Conservation (phyloP, 257 asterid species). For the Fraxinus pennsylvanica region DNA sequence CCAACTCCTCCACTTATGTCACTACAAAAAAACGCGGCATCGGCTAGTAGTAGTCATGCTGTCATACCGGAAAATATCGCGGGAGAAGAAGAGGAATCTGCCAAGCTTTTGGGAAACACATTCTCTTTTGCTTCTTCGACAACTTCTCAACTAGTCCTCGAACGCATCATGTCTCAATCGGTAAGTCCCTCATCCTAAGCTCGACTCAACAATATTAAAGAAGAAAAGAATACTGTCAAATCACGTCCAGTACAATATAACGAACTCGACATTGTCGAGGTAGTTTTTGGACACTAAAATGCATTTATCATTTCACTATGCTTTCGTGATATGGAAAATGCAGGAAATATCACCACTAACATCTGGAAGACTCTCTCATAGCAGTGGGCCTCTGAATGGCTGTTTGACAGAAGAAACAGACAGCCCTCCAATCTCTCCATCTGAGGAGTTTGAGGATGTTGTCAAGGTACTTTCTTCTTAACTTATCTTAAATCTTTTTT, state of each 20-base stretch:
- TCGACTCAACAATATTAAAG: neutral
- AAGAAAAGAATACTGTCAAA: neutral
- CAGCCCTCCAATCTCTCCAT: constrained; percentile 87
- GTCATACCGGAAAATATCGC: constrained; percentile 52
- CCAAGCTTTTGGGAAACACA: constrained; percentile 78
- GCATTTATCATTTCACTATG: too few species aligned
- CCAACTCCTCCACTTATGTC: constrained; percentile 36
- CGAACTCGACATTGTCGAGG: too few species aligned
- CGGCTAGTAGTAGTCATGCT: neutral
- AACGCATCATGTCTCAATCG: constrained; percentile 96
- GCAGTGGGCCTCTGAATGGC: constrained; percentile 89
- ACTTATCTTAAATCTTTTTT: neutral
- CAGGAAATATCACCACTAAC: constrained; percentile 95
- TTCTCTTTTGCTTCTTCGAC: constrained; percentile 94
- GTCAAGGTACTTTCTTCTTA: constrained; percentile 56
- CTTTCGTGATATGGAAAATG: constrained; percentile 16
- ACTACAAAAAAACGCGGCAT: constrained; percentile 22
- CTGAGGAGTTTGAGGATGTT: constrained; percentile 90
- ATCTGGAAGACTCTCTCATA: constrained; percentile 93
- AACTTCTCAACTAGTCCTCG: constrained; percentile 92
- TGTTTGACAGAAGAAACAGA: constrained; percentile 82
- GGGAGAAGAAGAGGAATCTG: constrained; percentile 59
- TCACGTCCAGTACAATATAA: neutral
- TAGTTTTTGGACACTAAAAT: too few species aligned
- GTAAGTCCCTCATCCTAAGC: constrained; percentile 40